phyloP scores from a whole-genome alignment of 1,284 basidiomycete genomes.

The Termitomyces sp. region DNA sequence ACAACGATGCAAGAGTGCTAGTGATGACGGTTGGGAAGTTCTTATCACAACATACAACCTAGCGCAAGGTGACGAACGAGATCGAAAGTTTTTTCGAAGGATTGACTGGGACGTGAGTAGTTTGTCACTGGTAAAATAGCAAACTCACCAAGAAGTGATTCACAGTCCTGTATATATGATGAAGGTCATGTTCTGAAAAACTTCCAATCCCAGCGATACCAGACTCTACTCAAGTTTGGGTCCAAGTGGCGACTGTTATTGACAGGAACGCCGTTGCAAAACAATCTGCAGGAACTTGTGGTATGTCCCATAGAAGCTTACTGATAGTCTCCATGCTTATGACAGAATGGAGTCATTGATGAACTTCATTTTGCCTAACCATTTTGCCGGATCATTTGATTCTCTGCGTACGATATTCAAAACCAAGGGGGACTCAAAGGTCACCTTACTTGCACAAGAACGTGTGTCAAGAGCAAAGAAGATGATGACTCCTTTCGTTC shows the following conservation, averaged over 20 bases:
- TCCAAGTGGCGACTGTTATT: constrained; percentile 89
- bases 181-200: constrained; percentile 98
- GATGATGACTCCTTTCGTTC: constrained; percentile 99
- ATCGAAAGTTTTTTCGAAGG: constrained; percentile 89
- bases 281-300: constrained; percentile 91
- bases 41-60: constrained; percentile 96
- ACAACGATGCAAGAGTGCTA: constrained; percentile 37
- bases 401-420: constrained; percentile 95
- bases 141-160: not conserved
- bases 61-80: constrained; percentile 81
- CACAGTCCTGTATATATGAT: constrained; percentile 85
- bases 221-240: constrained; percentile 80
- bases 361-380: constrained; percentile 95
- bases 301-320: constrained; percentile 43
- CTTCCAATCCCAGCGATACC: constrained; percentile 92
- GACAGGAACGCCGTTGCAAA: constrained; percentile 94
- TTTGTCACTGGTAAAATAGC: not conserved
- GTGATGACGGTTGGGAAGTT: constrained; percentile 78
- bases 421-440: constrained; percentile 83
- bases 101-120: constrained; percentile 85
- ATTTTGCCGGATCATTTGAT: constrained; percentile 75
- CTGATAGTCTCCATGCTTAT: constrained; percentile 4
- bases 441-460: constrained; percentile 83
- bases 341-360: constrained; percentile 72
- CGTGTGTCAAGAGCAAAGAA: constrained; percentile 93